phyloP scores from a whole-genome alignment of 768 basidiomycete species.

The Kondoa subrosea region DNA sequence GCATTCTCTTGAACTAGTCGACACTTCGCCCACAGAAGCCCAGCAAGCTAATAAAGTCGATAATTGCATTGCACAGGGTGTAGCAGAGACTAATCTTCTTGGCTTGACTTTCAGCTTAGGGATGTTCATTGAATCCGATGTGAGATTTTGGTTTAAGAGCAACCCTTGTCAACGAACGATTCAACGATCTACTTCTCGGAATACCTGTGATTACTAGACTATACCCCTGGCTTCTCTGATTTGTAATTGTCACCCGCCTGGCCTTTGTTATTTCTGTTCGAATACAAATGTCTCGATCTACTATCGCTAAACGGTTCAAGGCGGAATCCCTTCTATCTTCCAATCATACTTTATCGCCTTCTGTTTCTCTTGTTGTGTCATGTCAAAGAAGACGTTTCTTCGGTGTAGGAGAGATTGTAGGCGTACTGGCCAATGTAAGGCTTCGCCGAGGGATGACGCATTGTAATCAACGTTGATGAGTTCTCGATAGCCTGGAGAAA shows the following conservation, averaged over 20 bases:
- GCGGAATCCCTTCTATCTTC: neutral
- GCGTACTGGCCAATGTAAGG: neutral
- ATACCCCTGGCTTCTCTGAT: too few species aligned
- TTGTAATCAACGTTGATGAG: neutral
- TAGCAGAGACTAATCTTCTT: neutral
- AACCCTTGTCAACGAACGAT: too few species aligned
- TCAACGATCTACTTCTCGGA: too few species aligned
- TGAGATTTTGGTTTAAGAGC: neutral
- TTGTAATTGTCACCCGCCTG: too few species aligned
- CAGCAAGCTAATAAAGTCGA: neutral
- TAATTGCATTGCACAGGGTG: neutral
- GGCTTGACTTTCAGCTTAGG: neutral
- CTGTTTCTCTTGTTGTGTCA: neutral
- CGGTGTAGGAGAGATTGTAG: neutral
- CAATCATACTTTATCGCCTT: neutral
- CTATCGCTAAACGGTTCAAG: neutral
- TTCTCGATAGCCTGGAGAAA: constrained; percentile 49
- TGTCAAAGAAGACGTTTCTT: neutral
- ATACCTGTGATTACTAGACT: too few species aligned
- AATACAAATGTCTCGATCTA: neutral
- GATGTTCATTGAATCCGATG: neutral
- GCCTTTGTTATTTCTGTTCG: neutral
- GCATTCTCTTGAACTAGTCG: neutral
- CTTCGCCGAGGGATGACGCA: too few species aligned
- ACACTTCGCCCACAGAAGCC: neutral